Base-by-base conservation (phyloP, 495 filamentous ascomycete species). In the Aspergillus cristatus region DNA sequence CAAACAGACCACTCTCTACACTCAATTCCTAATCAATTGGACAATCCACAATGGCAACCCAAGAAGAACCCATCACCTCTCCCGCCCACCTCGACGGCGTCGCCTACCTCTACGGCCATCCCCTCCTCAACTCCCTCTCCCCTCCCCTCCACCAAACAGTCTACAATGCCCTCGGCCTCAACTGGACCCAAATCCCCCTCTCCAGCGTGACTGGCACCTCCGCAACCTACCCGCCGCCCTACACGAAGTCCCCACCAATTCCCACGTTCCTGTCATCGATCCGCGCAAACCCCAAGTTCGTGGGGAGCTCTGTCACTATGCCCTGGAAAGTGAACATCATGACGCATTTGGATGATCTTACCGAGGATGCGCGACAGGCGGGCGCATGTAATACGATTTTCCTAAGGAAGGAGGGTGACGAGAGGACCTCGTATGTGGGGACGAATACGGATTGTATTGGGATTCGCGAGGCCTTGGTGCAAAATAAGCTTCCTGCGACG, bases 381-480 rank as follows among this genome's bases (percentile, higher is more conserved):
- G 81, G 81, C 34, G 80, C 81, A 40, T 75, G 75, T 58, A 86
- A 87, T 65, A 87, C 82, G 7, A 69, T 87, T 34, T 87, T 81
- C 66, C 47, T 78, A 22, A 66, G 72, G 22, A 55, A 58, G 28
- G 63, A 66, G 7, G 65, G 67, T 28, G 54, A 58, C 1, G 20
- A 8, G 20, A 24, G 8, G 8, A 58, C 58, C 24, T 43, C 62
- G 20, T 74, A 74, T 45, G 68, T 78, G 45, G 82, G 81, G 16
- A 81, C 82, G 28, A 86, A 87, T 65, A 86, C 82, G 14, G 82
- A 87, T 56, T 81, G 78, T 37, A 73, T 82, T 43, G 82, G 82
- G 13, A 75, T 86, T 40, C 74, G 78, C 17, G 76, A 84, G 45
- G 74, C 78, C 3, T 76, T 86, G 45, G 55, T 71, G 26, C 71